A percentile compares a stretch with the other conserved stretches of the same genome.
These are phyloP conservation scores for Penicillium sp. DNA, from an alignment of 2,329 filamentous ascomycete genomes.

Conservation along the genomic window DNA sequence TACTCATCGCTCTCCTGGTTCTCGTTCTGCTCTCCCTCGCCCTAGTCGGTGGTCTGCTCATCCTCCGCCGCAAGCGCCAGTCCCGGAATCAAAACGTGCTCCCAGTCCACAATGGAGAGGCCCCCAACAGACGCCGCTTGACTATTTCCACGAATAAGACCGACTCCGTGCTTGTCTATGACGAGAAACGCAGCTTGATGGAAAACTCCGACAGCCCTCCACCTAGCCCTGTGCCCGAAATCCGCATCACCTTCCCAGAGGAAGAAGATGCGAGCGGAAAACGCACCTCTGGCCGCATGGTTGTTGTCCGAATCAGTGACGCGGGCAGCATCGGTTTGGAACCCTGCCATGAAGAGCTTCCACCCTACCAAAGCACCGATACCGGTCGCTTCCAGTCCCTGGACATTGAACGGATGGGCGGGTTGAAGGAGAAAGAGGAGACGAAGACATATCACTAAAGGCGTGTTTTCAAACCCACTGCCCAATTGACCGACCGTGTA, in stretches of 20 bases:
- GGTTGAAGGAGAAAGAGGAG: conserved; percentile 77
- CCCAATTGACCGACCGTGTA: background rate
- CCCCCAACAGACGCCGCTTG: conserved; percentile 49
- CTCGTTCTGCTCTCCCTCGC: conserved; percentile 65
- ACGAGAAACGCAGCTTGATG: conserved; percentile 70
- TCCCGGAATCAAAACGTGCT: conserved; percentile 44
- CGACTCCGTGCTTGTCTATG: conserved; percentile 65
- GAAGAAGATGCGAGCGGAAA: conserved; percentile 71
- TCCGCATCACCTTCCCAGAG: conserved; percentile 96
- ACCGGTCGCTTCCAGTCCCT: conserved; percentile 79
- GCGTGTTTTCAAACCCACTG: background rate
- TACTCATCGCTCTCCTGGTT: conserved; percentile 70
- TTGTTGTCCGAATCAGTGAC: conserved; percentile 85
- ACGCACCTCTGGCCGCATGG: conserved; percentile 73
- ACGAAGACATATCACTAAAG: conserved; percentile 30
- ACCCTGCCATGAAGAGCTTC: conserved; percentile 69
- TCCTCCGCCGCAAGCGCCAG: conserved; percentile 61
- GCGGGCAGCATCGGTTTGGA: conserved; percentile 76
- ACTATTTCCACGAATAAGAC: conserved; percentile 54
- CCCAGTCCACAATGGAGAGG: conserved; percentile 59
- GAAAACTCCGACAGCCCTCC: conserved; percentile 67
- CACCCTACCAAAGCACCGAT: conserved; percentile 77
- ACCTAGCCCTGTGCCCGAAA: conserved; percentile 80
- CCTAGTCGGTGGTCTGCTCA: conserved; percentile 58
- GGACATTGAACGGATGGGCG: conserved; percentile 88